Evolutionary conservation across 2,329 filamentous ascomycete species (phyloP), one percentile per base, ranked within the genome.

Genomic region (Cordyceps javanica): DNA sequence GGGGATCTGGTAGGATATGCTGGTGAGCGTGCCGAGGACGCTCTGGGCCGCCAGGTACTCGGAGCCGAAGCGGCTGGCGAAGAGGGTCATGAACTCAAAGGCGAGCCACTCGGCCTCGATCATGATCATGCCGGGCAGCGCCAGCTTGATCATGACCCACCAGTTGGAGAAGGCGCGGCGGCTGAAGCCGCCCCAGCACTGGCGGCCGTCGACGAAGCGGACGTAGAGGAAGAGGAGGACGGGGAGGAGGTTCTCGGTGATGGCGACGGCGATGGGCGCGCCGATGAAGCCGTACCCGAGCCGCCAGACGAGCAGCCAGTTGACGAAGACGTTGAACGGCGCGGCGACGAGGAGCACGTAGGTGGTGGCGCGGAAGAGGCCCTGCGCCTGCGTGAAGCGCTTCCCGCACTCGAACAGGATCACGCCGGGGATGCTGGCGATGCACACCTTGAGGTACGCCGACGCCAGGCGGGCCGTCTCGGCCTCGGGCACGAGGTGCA

Each of bases 101-200:
- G 92, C 91, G 11, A 97, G 81, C 74, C 90, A 96, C 70, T 97
- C 93, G 5, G 93, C 91, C 70, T 95, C 86, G 2, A 97, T 88
- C 92, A 97, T 97, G 62, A 96, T 77, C 69, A 97, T 85, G 1
- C 93, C 93, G 0, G 93, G 92, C 13, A 97, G 76, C 0, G 93
- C 91, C 38, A 97, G 86, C 49, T 85, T 84, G 65, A 97, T 83
- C 93, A 96, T 95, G 9, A 71, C 66, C 66, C 93, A 59, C 90
- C 90, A 94, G 67, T 93, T 93, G 51, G 77, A 75, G 52, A 91
- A 77, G 8, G 88, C 88, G 32, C 82, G 81, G 61, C 75, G 78
- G 49, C 85, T 88, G 69, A 95, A 88, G 13, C 91, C 91, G 59
- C 87, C 87, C 91, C 91, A 96, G 75, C 91, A 95, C 66, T 91